Base-by-base conservation (phyloP, 495 filamentous ascomycete species). In the Daldinia concentrica region DNA sequence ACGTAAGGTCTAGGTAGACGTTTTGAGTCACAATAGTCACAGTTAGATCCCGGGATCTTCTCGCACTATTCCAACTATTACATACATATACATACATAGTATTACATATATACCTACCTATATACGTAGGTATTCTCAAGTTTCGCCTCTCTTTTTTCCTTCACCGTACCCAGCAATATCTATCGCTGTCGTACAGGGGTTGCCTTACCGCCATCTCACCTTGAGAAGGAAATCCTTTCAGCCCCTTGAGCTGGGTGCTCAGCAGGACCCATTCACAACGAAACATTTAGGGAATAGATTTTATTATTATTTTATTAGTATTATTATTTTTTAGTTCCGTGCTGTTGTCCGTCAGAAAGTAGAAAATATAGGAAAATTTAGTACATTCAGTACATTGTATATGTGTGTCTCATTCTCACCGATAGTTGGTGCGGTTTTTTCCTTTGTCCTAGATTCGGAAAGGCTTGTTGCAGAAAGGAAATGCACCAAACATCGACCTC, bases 371-470 rank as follows among this genome's bases (percentile, higher is more conserved):
- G 11, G 34, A 36, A 36, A 36, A 4, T 36, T 36, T 36, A 36
- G 34, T 36, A 14, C 34, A 36, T 36, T 66, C 51, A 66, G 71
- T 73, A 69, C 59, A 71, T 71, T 73, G 74, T 71, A 71, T 74
- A 76, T 73, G 74, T 78, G 76, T 78, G 76, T 78, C 76, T 78
- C 69, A 78, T 75, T 67, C 76, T 78, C 76, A 78, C 76, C 76
- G 76, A 78, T 78, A 78, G 71, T 78, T 78, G 64, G 74, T 71
- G 66, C 71, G 58, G 68, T 74, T 52, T 71, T 71, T 71, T 62
- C 64, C 74, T 76, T 74, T 76, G 71, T 74, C 76, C 76, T 74
- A 73, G 68, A 73, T 70, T 68, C 74, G 74, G 76, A 78, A 73
- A 78, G 74, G 76, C 76, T 77, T 59, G 74, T 73, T 76, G 76